phyloP scores from a whole-genome alignment of 352 stramenopile species.

The Globisporangium heterothallicum region DNA sequence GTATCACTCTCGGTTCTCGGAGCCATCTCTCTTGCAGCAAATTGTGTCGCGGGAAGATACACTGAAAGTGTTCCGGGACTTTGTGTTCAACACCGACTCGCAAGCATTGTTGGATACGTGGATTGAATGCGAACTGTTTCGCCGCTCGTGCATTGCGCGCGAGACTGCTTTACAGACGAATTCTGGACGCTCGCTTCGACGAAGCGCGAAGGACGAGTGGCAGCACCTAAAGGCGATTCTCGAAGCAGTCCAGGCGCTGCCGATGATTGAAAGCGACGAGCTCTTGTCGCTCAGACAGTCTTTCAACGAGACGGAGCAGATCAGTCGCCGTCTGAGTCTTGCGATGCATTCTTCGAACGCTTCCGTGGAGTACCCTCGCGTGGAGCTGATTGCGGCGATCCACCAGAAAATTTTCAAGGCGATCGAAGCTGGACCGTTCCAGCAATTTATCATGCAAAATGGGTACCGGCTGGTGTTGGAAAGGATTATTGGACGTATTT shows the following conservation, averaged over 20 bases:
- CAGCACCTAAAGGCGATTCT: constrained; percentile 72
- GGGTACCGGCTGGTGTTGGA: constrained; percentile 69
- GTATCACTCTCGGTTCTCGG: constrained; percentile 26
- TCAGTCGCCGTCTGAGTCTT: constrained; percentile 61
- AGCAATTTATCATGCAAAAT: constrained; percentile 67
- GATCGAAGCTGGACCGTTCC: constrained; percentile 71
- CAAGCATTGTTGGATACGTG: constrained; percentile 76
- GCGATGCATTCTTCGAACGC: constrained; percentile 49
- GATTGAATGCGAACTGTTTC: constrained; percentile 81
- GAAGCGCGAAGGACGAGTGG: constrained; percentile 68
- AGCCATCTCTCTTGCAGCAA: constrained; percentile 61
- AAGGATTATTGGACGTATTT: constrained; percentile 66
- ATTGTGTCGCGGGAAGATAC: constrained; percentile 71
- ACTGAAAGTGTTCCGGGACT: constrained; percentile 78
- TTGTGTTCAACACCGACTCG: constrained; percentile 53
- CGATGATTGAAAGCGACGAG: constrained; percentile 53
- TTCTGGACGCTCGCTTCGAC: constrained; percentile 18
- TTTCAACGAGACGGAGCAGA: constrained; percentile 55
- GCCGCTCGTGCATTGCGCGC: constrained; percentile 56
- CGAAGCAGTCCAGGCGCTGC: constrained; percentile 41
- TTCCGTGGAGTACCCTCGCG: constrained; percentile 61
- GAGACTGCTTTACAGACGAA: constrained; percentile 41
- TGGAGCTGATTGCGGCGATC: constrained; percentile 65
- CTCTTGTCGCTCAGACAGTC: constrained; percentile 50
- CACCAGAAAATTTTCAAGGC: constrained; percentile 79